These are phyloP conservation scores for Lyophyllum semitale DNA, from an alignment of 768 basidiomycete species.

Conservation along the genomic window DNA sequence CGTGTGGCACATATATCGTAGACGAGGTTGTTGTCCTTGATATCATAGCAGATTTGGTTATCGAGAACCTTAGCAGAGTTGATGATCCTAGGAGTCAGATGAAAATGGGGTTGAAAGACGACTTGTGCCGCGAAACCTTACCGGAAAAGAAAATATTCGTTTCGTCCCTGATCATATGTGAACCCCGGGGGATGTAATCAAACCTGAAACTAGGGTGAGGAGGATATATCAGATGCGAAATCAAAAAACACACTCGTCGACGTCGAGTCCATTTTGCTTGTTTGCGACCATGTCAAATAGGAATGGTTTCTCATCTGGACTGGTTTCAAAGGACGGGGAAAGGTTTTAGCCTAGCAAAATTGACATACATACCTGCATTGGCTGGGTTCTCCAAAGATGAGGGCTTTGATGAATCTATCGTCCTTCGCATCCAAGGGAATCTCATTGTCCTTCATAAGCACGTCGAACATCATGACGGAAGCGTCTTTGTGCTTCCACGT, in stretches of 20 bases:
- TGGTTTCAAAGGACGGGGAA: conserved; percentile 13
- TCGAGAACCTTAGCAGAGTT: conserved; percentile 75
- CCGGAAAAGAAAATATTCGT: conserved; percentile 52
- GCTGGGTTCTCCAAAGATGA: conserved; percentile 65
- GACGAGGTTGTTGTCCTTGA: conserved; percentile 78
- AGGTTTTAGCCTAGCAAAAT: neutral
- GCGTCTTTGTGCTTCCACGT: conserved; percentile 79
- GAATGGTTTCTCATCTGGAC: conserved; percentile 61
- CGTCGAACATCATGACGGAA: conserved; percentile 83
- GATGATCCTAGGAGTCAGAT: conserved; percentile 52
- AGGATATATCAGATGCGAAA: neutral
- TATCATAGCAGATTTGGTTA: conserved; percentile 76
- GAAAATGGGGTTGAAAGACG: neutral
- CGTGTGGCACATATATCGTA: conserved; percentile 74
- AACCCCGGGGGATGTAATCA: conserved; percentile 81
- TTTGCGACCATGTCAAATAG: conserved; percentile 88
- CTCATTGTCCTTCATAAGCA: conserved; percentile 57
- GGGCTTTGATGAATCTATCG: conserved; percentile 67
- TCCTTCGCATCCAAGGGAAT: conserved; percentile 53
- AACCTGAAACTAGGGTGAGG: conserved; percentile 46
- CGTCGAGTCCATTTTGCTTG: conserved; percentile 78
- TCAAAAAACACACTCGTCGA: conserved; percentile 66
- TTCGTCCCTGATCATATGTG: conserved; percentile 67
- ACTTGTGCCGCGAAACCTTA: conserved; percentile 24
- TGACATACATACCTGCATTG: conserved; percentile 54